phyloP scores from a whole-genome alignment of 2,329 filamentous ascomycete species.

The Sordariomycetes sp. region DNA sequence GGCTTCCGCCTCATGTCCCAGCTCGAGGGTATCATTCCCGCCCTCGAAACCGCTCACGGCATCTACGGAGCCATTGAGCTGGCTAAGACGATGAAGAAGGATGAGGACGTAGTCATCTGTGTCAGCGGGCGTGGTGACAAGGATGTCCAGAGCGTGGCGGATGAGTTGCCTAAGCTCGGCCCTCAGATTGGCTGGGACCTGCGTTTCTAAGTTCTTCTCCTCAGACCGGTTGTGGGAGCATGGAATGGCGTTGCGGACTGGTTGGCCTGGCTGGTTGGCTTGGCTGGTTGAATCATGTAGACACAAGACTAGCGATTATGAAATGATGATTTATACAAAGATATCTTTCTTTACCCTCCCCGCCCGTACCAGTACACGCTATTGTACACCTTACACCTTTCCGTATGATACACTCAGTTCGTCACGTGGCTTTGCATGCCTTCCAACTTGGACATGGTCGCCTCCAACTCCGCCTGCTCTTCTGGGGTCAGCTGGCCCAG shows the following conservation, averaged over 20 bases:
- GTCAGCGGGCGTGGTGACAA: slow-evolving; percentile 91
- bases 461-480: slow-evolving; percentile 21
- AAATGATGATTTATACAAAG: no score
- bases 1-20: slow-evolving; percentile 81
- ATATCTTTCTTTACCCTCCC: no score
- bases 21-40: slow-evolving; percentile 93
- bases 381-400: no score
- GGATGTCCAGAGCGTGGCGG: slow-evolving; percentile 96
- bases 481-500: slow-evolving; percentile 29
- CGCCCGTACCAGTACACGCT: no score
- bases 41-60: slow-evolving; percentile 87
- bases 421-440: no score
- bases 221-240: slow-evolving; percentile 9
- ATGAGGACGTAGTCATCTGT: slow-evolving; percentile 86
- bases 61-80: slow-evolving; percentile 83
- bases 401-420: no score
- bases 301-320: no score
- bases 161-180: slow-evolving; percentile 81
- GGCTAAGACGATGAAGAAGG: slow-evolving; percentile 81
- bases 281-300: no score
- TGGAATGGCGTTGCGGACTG: no score
- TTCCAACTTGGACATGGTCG: no score
- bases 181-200: slow-evolving; percentile 76
- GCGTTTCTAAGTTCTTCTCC: slow-evolving; percentile 42
- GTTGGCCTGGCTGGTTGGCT: no score